Conservation (phyloP, 345 rosid genomes). For the sweet orange (Citrus sinensis) region DVS_A1.0 CM039166.1:16400501-16401000, state of each 20-base stretch:
- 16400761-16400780: not conserved
- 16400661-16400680: constrained; percentile 11
- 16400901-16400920: not conserved
- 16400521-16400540: not conserved
- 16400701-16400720: not conserved
- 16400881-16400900: constrained; percentile 5
- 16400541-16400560: not conserved
- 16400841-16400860: not conserved
- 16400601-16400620: not conserved
- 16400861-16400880: not conserved
- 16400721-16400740: not conserved
- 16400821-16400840: constrained; percentile 1
- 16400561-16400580: not conserved
- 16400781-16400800: not conserved
- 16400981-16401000: constrained; percentile 7
- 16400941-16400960: constrained; percentile 15
- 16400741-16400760: constrained; percentile 5
- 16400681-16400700: not conserved
- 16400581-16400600: not conserved
- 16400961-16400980: constrained; percentile 13
- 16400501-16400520: not conserved
- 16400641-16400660: not conserved
- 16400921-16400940: constrained; percentile 5
- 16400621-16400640: not conserved
- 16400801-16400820: not conserved